A percentile compares a stretch with the other conserved stretches of the same genome.
Evolutionary conservation across 2,329 filamentous ascomycete genomes (phyloP).

Genomic region (Alternaria tenuissima): DNA sequence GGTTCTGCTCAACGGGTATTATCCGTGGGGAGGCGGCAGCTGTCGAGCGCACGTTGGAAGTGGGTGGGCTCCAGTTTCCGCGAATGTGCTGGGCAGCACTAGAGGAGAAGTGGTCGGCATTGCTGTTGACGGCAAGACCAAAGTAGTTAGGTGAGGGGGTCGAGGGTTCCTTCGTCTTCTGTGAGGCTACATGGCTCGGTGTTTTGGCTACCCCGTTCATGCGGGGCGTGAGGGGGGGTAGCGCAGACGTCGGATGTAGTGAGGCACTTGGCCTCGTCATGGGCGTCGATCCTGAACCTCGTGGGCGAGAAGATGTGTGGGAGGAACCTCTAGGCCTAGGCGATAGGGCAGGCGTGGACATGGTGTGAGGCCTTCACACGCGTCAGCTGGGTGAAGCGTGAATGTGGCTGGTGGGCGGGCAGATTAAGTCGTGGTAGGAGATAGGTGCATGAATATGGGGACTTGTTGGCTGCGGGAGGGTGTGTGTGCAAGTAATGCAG

Average conservation of each 20-base stretch:
- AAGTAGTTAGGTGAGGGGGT: conserved; percentile 84
- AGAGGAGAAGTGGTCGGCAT: conserved; percentile 69
- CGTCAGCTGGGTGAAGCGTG: conserved; percentile 22
- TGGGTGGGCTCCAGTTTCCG: conserved; percentile 78
- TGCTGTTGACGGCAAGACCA: conserved; percentile 70
- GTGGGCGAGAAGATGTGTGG: conserved; percentile 36
- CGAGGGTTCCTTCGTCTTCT: conserved; percentile 39
- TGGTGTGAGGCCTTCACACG: conserved; percentile 23
- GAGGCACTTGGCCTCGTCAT: conserved; percentile 41
- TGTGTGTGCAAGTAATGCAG: conserved; percentile 6
- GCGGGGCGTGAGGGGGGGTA: conserved; percentile 42
- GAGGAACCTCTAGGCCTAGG: conserved; percentile 42
- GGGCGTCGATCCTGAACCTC: conserved; percentile 35
- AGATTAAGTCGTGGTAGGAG: conserved; percentile 21
- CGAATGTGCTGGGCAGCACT: conserved; percentile 66
- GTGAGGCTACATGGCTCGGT: conserved; percentile 34
- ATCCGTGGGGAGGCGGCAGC: conserved; percentile 72
- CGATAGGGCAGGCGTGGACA: conserved; percentile 50
- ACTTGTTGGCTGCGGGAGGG: conserved; percentile 8
- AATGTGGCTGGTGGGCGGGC: conserved; percentile 11
- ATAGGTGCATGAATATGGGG: conserved; percentile 37
- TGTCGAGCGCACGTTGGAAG: conserved; percentile 75
- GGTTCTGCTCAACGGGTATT: conserved; percentile 76
- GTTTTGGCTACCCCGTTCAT: conserved; percentile 47
- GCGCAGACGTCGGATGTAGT: conserved; percentile 32